Percentiles rank a stretch among this genome's conserved stretches.
Evolutionary conservation across 1,139 yeast species (phyloP).

Genomic region (Candida tropicalis): DNA sequence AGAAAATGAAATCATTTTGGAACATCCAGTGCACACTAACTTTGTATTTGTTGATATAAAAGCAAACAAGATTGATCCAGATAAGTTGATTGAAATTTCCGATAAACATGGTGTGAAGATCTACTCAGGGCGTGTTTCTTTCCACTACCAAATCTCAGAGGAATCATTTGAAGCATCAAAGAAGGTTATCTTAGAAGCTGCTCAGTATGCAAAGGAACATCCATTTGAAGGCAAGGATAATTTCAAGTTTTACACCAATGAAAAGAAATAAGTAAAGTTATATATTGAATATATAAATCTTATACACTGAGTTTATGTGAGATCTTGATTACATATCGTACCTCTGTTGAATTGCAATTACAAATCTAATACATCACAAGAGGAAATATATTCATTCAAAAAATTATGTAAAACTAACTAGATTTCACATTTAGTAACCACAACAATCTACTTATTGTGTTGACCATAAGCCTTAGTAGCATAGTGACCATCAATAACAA

Average conservation of each 20-base stretch:
- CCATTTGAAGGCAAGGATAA: slow-evolving; percentile 23
- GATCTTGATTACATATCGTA: too few relatives aligned
- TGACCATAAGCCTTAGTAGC: slow-evolving; percentile 62
- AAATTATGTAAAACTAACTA: too few relatives aligned
- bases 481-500: slow-evolving; percentile 71
- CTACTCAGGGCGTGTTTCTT: slow-evolving; percentile 36
- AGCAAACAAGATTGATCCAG: slow-evolving; percentile 35
- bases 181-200: slow-evolving; percentile 30
- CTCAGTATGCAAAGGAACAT: slow-evolving; percentile 30
- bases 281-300: too few relatives aligned
- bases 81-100: slow-evolving; percentile 27
- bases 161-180: slow-evolving; percentile 35
- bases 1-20: slow-evolving; percentile 31
- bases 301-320: too few relatives aligned
- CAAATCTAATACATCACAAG: too few relatives aligned
- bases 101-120: slow-evolving; percentile 31
- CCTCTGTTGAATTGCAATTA: too few relatives aligned
- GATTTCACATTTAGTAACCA: too few relatives aligned
- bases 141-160: slow-evolving; percentile 42
- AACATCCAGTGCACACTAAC: slow-evolving; percentile 44
- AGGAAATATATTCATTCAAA: too few relatives aligned
- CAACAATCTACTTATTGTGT: slow-evolving; percentile 4
- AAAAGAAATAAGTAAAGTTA: slow-evolving; percentile 7
- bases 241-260: slow-evolving; percentile 15
- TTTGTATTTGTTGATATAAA: slow-evolving; percentile 45